These are phyloP conservation scores for Nyctanthes arbortristis DNA, from an alignment of 257 asterid genomes.

Conservation along the genomic window DNA sequence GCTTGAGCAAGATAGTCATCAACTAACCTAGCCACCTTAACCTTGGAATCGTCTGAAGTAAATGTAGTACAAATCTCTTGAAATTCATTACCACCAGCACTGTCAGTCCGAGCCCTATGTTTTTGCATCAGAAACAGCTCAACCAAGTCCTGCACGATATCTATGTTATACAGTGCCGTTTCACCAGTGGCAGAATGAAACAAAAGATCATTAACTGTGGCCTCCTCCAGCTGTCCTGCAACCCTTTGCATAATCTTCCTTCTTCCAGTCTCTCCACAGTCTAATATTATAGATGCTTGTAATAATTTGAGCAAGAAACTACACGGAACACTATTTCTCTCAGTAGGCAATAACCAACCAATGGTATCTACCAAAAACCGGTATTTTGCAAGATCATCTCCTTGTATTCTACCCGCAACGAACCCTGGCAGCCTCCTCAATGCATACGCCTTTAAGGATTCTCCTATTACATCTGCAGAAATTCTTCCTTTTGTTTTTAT, in stretches of 20 bases:
- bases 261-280: conserved; percentile 55
- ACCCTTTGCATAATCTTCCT: conserved; percentile 54
- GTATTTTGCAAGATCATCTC: conserved; percentile 47
- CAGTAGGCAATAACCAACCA: conserved; percentile 50
- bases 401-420: conserved; percentile 48
- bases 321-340: conserved; percentile 53
- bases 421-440: conserved; percentile 58
- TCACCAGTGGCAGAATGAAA: conserved; percentile 55
- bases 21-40: conserved; percentile 66
- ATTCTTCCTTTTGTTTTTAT: conserved; percentile 62
- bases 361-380: conserved; percentile 63
- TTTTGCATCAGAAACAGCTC: conserved; percentile 62
- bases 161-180: conserved; percentile 47
- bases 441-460: conserved; percentile 65
- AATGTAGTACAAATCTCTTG: conserved; percentile 39
- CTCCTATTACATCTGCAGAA: conserved; percentile 61
- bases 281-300: conserved; percentile 55
- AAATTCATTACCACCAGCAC: conserved; percentile 38
- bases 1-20: conserved; percentile 85
- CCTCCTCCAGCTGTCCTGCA: conserved; percentile 67
- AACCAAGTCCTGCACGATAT: conserved; percentile 56
- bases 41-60: conserved; percentile 54
- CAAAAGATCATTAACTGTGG: conserved; percentile 56
- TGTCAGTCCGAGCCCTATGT: conserved; percentile 29
- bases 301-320: conserved; percentile 63